A percentile compares a stretch with the other conserved stretches of the same genome.
Evolutionary conservation across 2,329 filamentous ascomycete species (phyloP).

Genomic region (Colletotrichum orchidophilum): DNA sequence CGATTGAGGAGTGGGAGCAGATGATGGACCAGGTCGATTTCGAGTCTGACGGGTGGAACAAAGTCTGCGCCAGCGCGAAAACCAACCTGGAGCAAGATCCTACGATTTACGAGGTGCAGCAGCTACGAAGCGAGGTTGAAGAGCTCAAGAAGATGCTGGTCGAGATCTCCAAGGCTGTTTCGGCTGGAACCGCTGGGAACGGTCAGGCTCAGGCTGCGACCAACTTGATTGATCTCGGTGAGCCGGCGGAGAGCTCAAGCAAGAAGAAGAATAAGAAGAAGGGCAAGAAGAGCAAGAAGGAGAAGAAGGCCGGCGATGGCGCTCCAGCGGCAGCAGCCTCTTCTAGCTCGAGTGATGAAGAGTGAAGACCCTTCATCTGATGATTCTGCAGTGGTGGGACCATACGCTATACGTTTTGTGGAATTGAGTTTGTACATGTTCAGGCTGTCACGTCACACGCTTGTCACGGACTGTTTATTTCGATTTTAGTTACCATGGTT

Average conservation of each 20-base stretch:
- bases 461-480: background rate
- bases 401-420: background rate
- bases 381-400: background rate
- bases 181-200: constrained; percentile 11
- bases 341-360: constrained; percentile 25
- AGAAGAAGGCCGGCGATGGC: background rate
- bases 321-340: background rate
- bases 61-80: constrained; percentile 78
- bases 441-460: background rate
- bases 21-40: constrained; percentile 77
- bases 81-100: constrained; percentile 85
- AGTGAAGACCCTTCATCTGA: constrained; percentile 12
- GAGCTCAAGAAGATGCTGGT: constrained; percentile 62
- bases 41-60: constrained; percentile 85
- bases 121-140: constrained; percentile 66
- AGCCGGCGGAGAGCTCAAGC: background rate
- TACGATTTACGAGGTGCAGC: constrained; percentile 74
- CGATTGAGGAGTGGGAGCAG: constrained; percentile 93
- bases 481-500: background rate
- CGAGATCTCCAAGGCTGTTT: constrained; percentile 38
- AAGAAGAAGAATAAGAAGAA: constrained; percentile 9
- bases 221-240: constrained; percentile 21
- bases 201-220: background rate
- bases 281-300: constrained; percentile 26
- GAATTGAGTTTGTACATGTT: background rate